Evolutionary conservation across 371 early-diverging fungal genomes (phyloP).

Genomic region (Mucor ambiguus): DNA sequence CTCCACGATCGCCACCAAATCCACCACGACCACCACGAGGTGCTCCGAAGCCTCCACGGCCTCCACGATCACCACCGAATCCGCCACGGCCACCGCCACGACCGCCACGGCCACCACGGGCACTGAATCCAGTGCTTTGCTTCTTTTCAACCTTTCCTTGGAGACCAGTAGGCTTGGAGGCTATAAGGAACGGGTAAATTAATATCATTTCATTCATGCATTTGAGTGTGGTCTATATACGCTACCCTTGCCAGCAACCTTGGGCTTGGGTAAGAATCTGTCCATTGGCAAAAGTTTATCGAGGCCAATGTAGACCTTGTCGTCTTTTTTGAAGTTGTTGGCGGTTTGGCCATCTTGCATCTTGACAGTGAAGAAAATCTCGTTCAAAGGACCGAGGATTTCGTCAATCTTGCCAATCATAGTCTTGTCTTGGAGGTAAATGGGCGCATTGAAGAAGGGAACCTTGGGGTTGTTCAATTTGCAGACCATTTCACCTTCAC

Average conservation of each 20-base stretch:
- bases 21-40: constrained; percentile 17
- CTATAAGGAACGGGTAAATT: constrained; percentile 8
- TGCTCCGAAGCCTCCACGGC: constrained; percentile 21
- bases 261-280: constrained; percentile 96
- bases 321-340: constrained; percentile 83
- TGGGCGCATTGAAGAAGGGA: constrained; percentile 99
- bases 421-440: constrained; percentile 95
- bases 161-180: constrained; percentile 45
- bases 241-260: constrained; percentile 64
- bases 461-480: constrained; percentile 90
- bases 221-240: not conserved
- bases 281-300: constrained; percentile 96
- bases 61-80: constrained; percentile 12
- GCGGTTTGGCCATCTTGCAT: constrained; percentile 92
- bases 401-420: constrained; percentile 99
- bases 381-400: constrained; percentile 97
- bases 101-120: constrained; percentile 17
- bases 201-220: not conserved
- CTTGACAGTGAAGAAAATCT: constrained; percentile 97
- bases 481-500: constrained; percentile 98
- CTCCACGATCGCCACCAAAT: constrained; percentile 12
- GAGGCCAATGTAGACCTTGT: constrained; percentile 90
- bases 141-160: constrained; percentile 58
- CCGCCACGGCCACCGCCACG: constrained; percentile 17
- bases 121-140: constrained; percentile 37